Evolutionary conservation across 2,329 filamentous ascomycete species (phyloP), one percentile per base, ranked within the genome.

Genomic region (Exophiala dermatitidis): DNA sequence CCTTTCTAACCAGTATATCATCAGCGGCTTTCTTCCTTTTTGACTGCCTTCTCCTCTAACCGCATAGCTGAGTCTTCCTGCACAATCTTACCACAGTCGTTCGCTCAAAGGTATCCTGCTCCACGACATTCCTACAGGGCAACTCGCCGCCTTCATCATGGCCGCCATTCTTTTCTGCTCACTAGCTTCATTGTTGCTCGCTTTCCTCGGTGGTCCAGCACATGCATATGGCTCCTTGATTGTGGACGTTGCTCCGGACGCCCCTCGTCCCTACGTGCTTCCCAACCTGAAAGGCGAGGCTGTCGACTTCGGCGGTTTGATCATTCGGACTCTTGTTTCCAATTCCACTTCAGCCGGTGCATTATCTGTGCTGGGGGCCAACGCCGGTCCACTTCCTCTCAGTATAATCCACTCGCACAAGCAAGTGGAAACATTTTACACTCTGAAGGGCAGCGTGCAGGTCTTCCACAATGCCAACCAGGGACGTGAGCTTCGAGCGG

Each of bases 341-440:
- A 60, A 60, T 34, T 37, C 43, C 43, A 60, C 57, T 8, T 52
- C 57, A 8, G 38, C 30, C 6, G 57, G 57, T 7, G 42, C 46
- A 12, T 50, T 60, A 19, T 60, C 57, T 5, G 41, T 60, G 1
- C 41, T 60, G 19, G 38, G 54, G 12, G 52, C 52, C 42, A 57
- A 60, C 37, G 54, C 57, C 41, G 57, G 57, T 12, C 52, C 52
- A 12, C 41, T 45, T 3, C 42, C 46, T 42, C 51, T 57, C n/a
- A 57, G 54, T 33, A 43, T 57, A 29, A 53, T 60, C 48, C 57
- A 60, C 34, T 46, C 46, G 4, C 57, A 60, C 48, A 54, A 57
- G 38, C 48, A 60, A 36, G 44, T 60, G 7, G 57, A 60, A 33
- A 55, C 57, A 31, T 57, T 60, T 45, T 60, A 60, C 49, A 52